Evolutionary conservation across 192 early-diverging fungal genomes (phyloP), one percentile per base, ranked within the genome.

Genomic region (Coemansia erecta): DNA sequence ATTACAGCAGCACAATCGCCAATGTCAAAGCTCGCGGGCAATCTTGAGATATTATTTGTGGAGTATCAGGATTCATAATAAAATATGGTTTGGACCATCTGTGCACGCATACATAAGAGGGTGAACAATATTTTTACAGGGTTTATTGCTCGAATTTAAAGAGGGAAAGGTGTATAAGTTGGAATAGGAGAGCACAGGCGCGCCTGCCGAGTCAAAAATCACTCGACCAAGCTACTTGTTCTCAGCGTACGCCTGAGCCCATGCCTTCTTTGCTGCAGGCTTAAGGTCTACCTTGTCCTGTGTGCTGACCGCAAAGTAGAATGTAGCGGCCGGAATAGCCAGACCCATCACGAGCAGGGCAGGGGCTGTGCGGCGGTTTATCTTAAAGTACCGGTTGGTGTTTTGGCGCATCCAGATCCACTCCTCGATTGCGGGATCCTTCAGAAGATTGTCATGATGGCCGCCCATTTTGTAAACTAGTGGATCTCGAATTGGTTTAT

Each of bases 401-500:
- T 73, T 80, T 26, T 73, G 64, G 56, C 77, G 72, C 77, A 80
- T 75, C 72, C 72, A 80, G 26, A 71, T 50, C 77, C 77, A 80
- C 39, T 75, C 72, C 66, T 80, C 77, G 51, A 80, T 80, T 2
- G 77, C 77, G 15, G 77, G 77, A 48, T 80, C 77, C 56, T 75
- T 80, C 35, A 80, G 60, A 50, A 80, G 58, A 13, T 53, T 63
- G 7, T 73, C 71, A 54, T 70, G 45, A 42, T 80, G 70, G 55
- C 72, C 77, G 51, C 66, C 77, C 77, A 80, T 80, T 56, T 55
- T 42, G 5, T 42, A 41, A 43, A 26, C 13, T 31, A 50, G 3
- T 18, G 10, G 8, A 5, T 28, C 9, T 50, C 0, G 24, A 8
- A 11, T 21, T 49, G 18, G 8, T 15, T 21, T 4, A 15, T 21